phyloP scores from a whole-genome alignment of 495 filamentous ascomycete species.

The Parathielavia hyrcaniae region DNA sequence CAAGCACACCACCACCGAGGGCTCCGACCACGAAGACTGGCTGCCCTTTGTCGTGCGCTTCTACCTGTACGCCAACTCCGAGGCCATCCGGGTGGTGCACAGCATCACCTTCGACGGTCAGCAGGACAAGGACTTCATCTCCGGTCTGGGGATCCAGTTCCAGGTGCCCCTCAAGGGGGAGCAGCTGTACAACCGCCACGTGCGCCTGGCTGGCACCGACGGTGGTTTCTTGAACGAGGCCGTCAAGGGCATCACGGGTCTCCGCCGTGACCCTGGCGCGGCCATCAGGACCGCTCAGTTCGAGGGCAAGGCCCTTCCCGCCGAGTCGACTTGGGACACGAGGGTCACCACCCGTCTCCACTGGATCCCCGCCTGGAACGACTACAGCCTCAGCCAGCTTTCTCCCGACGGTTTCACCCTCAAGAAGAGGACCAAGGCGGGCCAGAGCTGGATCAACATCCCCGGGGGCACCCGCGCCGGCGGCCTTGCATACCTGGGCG shows the following conservation, averaged over 20 bases:
- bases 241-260: slow-evolving; percentile 8
- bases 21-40: background rate
- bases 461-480: slow-evolving; percentile 3
- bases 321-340: slow-evolving; percentile 7
- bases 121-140: slow-evolving; percentile 1
- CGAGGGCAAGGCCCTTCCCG: slow-evolving; percentile 2
- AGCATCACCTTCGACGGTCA: slow-evolving; percentile 5
- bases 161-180: background rate
- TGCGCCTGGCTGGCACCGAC: slow-evolving; percentile 4
- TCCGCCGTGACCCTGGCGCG: slow-evolving; percentile 3
- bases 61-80: slow-evolving; percentile 2
- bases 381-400: slow-evolving; percentile 7
- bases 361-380: slow-evolving; percentile 4
- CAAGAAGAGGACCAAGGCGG: slow-evolving; percentile 1
- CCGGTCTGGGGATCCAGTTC: slow-evolving; percentile 1
- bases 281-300: background rate
- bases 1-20: slow-evolving; percentile 7
- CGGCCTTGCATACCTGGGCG: slow-evolving; percentile 4
- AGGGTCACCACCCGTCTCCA: slow-evolving; percentile 5
- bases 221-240: slow-evolving; percentile 4
- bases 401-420: slow-evolving; percentile 8
- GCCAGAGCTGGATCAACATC: slow-evolving; percentile 7
- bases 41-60: slow-evolving; percentile 6
- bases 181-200: slow-evolving; percentile 7
- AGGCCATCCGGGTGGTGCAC: slow-evolving; percentile 4